phyloP scores from a whole-genome alignment of 805 yeast genomes.

The Wickerhamiella kazuoi region DNA sequence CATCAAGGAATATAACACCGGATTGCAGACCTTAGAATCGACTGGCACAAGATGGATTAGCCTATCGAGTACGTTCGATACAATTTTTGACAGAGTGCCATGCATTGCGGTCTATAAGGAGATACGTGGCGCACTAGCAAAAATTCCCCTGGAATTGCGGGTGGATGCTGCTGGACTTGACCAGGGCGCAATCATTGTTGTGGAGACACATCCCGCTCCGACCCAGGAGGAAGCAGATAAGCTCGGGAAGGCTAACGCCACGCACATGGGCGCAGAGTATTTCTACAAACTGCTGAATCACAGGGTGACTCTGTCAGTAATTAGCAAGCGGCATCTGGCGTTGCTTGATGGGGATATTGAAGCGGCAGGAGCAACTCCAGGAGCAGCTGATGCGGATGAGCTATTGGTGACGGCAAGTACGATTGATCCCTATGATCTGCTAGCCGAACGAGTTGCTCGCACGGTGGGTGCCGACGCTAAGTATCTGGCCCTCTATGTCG shows the following conservation, averaged over 20 bases:
- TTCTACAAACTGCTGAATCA: conserved; percentile 21
- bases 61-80: not conserved
- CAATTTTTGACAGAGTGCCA: not conserved
- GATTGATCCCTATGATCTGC: conserved; percentile 35
- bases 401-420: conserved; percentile 48
- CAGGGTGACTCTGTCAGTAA: conserved; percentile 14
- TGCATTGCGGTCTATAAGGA: not conserved
- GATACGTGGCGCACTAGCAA: not conserved
- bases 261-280: conserved; percentile 6
- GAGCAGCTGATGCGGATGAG: conserved; percentile 10
- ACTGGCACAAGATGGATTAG: conserved; percentile 38
- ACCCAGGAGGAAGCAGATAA: not conserved
- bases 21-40: conserved; percentile 40
- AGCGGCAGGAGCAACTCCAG: conserved; percentile 8
- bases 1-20: conserved; percentile 30
- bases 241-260: not conserved
- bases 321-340: too few species aligned
- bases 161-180: not conserved
- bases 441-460: conserved; percentile 45
- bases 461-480: conserved; percentile 37
- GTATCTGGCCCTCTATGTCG: conserved; percentile 23
- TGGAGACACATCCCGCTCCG: not conserved
- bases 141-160: conserved; percentile 6
- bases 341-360: too few species aligned
- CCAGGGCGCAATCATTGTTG: not conserved